phyloP scores from a whole-genome alignment of 345 rosid species.

The Stellera chamaejasme region DNA sequence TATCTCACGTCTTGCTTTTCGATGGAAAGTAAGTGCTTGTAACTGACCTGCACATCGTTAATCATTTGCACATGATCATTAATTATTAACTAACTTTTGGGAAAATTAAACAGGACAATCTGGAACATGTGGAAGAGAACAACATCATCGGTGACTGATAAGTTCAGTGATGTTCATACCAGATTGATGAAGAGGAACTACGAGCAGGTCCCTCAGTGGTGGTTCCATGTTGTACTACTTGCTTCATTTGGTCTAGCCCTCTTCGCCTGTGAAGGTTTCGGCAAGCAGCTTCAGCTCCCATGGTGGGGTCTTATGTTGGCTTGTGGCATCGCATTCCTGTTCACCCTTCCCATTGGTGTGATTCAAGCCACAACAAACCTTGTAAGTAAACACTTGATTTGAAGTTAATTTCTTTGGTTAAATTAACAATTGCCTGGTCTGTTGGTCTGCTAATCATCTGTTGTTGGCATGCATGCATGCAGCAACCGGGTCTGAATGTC shows the following conservation, averaged over 20 bases:
- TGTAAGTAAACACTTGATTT: too few relatives aligned
- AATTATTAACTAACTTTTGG: too few relatives aligned
- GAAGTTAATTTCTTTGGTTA: too few relatives aligned
- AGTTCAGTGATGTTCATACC: slow-evolving; percentile 53
- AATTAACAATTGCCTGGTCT: too few relatives aligned
- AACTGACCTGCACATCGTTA: too few relatives aligned
- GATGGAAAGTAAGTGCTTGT: too few relatives aligned
- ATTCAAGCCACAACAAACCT: slow-evolving; percentile 71
- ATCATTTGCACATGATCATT: not conserved
- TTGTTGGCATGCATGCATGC: slow-evolving; percentile 54
- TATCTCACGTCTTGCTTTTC: too few relatives aligned
- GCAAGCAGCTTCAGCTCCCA: slow-evolving; percentile 63
- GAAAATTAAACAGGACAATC: slow-evolving; percentile 29
- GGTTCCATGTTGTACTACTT: slow-evolving; percentile 44
- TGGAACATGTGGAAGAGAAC: slow-evolving; percentile 64
- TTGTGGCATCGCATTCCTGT: slow-evolving; percentile 41
- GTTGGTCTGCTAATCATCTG: too few relatives aligned
- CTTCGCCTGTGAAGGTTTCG: slow-evolving; percentile 61
- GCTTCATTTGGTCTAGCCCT: slow-evolving; percentile 36
- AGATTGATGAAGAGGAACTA: slow-evolving; percentile 76
- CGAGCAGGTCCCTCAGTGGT: slow-evolving; percentile 66
- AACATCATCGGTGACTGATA: slow-evolving; percentile 23
- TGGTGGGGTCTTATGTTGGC: slow-evolving; percentile 80
- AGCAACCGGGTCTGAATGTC: too few relatives aligned
- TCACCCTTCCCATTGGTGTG: slow-evolving; percentile 70